phyloP scores from a whole-genome alignment of 1,284 basidiomycete genomes.

The Inonotus obliquus region DNA sequence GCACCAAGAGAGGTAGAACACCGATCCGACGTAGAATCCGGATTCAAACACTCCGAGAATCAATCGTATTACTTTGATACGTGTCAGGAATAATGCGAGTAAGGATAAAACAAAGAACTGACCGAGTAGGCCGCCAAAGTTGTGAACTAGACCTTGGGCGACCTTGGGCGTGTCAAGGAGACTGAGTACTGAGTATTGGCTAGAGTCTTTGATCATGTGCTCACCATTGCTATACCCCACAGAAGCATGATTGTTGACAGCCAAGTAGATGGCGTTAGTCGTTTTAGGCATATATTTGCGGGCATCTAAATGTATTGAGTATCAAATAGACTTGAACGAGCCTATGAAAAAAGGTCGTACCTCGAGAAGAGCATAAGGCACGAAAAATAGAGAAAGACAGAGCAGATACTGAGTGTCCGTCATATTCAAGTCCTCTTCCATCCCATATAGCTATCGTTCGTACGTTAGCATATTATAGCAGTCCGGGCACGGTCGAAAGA shows the following conservation, averaged over 20 bases:
- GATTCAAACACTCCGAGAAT: slow-evolving; percentile 24
- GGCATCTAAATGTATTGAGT: slow-evolving; percentile 24
- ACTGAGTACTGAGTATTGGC: no score
- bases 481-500: slow-evolving; percentile 24
- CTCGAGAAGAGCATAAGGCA: slow-evolving; percentile 14
- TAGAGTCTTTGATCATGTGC: slow-evolving; percentile 20
- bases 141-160: slow-evolving; percentile 61
- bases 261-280: slow-evolving; percentile 30
- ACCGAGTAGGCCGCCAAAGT: slow-evolving; percentile 63
- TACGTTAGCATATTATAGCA: neutral
- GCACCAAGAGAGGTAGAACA: slow-evolving; percentile 62
- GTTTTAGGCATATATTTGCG: slow-evolving; percentile 28
- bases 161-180: slow-evolving; percentile 63
- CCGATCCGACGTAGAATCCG: slow-evolving; percentile 16
- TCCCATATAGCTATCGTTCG: slow-evolving; percentile 39
- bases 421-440: slow-evolving; percentile 20
- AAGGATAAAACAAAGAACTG: slow-evolving; percentile 28
- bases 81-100: neutral
- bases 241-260: slow-evolving; percentile 23
- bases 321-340: slow-evolving; percentile 35
- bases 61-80: slow-evolving; percentile 12
- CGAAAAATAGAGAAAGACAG: slow-evolving; percentile 22
- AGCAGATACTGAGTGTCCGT: slow-evolving; percentile 22
- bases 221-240: slow-evolving; percentile 35
- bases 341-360: slow-evolving; percentile 18